A percentile compares a stretch with the other conserved stretches of the same genome.
Conservation (phyloP, 768 basidiomycete species). For the Albatrellus ellisii region DNA sequence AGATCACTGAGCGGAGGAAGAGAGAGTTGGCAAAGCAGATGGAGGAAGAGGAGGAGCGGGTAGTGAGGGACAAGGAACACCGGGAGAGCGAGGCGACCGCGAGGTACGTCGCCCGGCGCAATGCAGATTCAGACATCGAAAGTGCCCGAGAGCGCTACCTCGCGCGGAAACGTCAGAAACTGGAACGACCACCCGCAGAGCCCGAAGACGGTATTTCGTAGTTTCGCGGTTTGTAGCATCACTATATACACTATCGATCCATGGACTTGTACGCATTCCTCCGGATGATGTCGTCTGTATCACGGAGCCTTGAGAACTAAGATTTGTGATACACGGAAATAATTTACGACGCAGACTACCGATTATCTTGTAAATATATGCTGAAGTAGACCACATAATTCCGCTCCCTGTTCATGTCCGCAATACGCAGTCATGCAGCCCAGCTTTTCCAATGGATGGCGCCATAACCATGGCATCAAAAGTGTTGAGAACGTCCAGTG, state of each 20-base stretch:
- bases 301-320: not conserved
- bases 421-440: not conserved
- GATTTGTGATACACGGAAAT: not conserved
- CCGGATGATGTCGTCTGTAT: no score
- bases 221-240: not conserved
- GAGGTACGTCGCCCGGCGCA: conserved; percentile 58
- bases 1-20: conserved; percentile 75
- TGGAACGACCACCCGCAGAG: conserved; percentile 28
- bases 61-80: conserved; percentile 39
- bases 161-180: conserved; percentile 64
- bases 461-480: conserved; percentile 1
- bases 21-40: conserved; percentile 71
- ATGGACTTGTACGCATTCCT: not conserved
- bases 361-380: no score
- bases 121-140: conserved; percentile 60
- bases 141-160: conserved; percentile 65
- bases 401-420: not conserved
- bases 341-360: not conserved
- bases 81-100: conserved; percentile 53
- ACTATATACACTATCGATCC: not conserved
- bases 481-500: not conserved
- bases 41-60: conserved; percentile 55
- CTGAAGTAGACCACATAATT: no score
- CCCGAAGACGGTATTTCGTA: not conserved
- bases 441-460: not conserved